Conservation (phyloP, 1,139 yeast genomes). For the Diutina catenulata region DNA sequence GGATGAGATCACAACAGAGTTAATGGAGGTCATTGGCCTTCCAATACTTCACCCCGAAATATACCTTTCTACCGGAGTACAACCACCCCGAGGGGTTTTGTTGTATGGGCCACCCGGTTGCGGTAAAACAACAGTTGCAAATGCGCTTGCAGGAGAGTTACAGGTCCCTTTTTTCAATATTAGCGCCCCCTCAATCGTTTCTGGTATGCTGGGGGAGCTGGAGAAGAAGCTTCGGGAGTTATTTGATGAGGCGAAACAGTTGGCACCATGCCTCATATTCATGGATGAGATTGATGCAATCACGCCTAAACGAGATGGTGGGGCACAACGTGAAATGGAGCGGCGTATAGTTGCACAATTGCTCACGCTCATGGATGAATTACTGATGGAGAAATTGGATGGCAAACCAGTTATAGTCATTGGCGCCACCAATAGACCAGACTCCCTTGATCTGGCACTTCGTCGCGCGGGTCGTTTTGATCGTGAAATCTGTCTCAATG, state of each 20-base stretch:
- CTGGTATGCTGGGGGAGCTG: conserved; percentile 99
- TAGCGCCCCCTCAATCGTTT: conserved; percentile 92
- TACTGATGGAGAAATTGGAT: conserved; percentile 74
- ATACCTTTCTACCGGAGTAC: conserved; percentile 77
- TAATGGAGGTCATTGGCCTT: conserved; percentile 82
- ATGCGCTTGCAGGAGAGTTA: conserved; percentile 90
- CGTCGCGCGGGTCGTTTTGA: conserved; percentile 40
- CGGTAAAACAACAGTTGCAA: conserved; percentile 94
- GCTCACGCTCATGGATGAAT: conserved; percentile 86
- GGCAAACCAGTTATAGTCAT: conserved; percentile 73
- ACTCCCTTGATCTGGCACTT: conserved; percentile 35
- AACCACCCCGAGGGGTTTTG: conserved; percentile 93
- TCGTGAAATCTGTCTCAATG: conserved; percentile 54
- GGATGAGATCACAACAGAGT: conserved; percentile 68
- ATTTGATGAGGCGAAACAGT: conserved; percentile 79
- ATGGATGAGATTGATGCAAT: conserved; percentile 97
- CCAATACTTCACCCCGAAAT: conserved; percentile 93
- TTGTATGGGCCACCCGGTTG: conserved; percentile 99
- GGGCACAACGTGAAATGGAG: conserved; percentile 98
- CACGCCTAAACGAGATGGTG: conserved; percentile 91
- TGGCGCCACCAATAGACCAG: conserved; percentile 40
- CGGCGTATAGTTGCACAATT: conserved; percentile 92
- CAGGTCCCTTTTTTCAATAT: conserved; percentile 86
- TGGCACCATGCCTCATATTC: conserved; percentile 89
- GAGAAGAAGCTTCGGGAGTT: conserved; percentile 89